These are phyloP conservation scores for Cladosporium sp. DNA, from an alignment of 2,329 filamentous ascomycete genomes.

Conservation along the genomic window DNA sequence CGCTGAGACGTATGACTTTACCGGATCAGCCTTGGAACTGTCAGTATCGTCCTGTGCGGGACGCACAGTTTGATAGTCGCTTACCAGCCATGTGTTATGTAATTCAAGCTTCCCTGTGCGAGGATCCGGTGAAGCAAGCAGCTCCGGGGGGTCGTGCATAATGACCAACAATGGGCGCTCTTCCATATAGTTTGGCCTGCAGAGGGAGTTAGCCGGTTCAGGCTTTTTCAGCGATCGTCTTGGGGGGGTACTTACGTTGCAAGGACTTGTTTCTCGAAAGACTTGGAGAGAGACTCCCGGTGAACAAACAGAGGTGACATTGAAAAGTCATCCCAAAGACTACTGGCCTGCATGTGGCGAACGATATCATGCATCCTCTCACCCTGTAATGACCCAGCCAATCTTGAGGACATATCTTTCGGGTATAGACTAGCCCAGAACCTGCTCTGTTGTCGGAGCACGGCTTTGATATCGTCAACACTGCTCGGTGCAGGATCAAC, in stretches of 20 bases:
- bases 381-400: conserved; percentile 35
- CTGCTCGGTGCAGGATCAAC: conserved; percentile 45
- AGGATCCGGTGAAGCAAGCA: conserved; percentile 38
- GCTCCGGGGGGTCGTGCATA: conserved; percentile 64
- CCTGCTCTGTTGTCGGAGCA: conserved; percentile 52
- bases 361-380: conserved; percentile 73
- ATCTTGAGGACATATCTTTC: conserved; percentile 39
- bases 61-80: conserved; percentile 31
- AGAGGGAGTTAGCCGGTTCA: background rate
- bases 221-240: background rate
- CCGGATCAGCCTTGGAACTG: conserved; percentile 64
- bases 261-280: conserved; percentile 27
- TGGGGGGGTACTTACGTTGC: conserved; percentile 25
- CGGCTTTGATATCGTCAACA: conserved; percentile 51
- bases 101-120: conserved; percentile 64
- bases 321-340: conserved; percentile 62
- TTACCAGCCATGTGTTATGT: conserved; percentile 83
- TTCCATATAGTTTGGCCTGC: conserved; percentile 57
- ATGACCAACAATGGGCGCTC: conserved; percentile 70
- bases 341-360: conserved; percentile 66
- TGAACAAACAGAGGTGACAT: conserved; percentile 80
- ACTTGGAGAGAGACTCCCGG: conserved; percentile 43
- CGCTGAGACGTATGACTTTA: conserved; percentile 79
- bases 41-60: conserved; percentile 34
- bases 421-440: conserved; percentile 89